Conservation (phyloP, 1,139 yeast species). For the Taiozyma sp. region DNA sequence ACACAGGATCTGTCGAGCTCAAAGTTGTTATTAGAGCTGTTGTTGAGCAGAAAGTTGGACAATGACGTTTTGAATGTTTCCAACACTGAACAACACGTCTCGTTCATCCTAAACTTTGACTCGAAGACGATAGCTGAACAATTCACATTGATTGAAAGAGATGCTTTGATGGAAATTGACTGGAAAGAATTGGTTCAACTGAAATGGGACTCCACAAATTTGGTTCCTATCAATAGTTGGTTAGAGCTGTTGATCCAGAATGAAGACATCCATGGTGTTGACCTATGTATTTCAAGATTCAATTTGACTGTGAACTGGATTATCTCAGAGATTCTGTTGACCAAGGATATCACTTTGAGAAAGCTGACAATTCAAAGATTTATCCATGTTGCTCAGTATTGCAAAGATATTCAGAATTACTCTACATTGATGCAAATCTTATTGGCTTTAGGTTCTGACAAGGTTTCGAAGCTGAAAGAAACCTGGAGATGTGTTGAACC, state of each 20-base stretch:
- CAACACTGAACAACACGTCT: slow-evolving; percentile 49
- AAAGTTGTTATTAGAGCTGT: slow-evolving; percentile 19
- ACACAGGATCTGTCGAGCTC: slow-evolving; percentile 19
- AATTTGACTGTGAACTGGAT: slow-evolving; percentile 92
- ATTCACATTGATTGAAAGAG: slow-evolving; percentile 81
- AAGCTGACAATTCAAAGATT: slow-evolving; percentile 70
- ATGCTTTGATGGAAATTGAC: slow-evolving; percentile 78
- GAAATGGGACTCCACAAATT: slow-evolving; percentile 58
- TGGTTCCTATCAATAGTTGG: slow-evolving; percentile 84
- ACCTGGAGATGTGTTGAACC: slow-evolving; percentile 68
- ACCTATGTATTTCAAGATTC: slow-evolving; percentile 82
- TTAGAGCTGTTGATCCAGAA: slow-evolving; percentile 66
- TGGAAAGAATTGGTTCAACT: slow-evolving; percentile 88
- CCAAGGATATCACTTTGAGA: slow-evolving; percentile 54
- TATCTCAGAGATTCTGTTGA: slow-evolving; percentile 77
- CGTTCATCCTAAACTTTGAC: slow-evolving; percentile 72
- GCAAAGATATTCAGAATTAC: slow-evolving; percentile 70
- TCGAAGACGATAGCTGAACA: slow-evolving; percentile 70
- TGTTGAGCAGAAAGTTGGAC: slow-evolving; percentile 18
- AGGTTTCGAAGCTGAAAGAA: slow-evolving; percentile 53
- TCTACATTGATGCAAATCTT: slow-evolving; percentile 86
- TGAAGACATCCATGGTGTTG: slow-evolving; percentile 63
- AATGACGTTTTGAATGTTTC: slow-evolving; percentile 16
- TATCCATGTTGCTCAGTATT: slow-evolving; percentile 79
- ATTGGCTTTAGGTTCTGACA: slow-evolving; percentile 74